Base-by-base conservation (phyloP, 2,329 filamentous ascomycete genomes). In the Apiospora rasikravindrae region DNA sequence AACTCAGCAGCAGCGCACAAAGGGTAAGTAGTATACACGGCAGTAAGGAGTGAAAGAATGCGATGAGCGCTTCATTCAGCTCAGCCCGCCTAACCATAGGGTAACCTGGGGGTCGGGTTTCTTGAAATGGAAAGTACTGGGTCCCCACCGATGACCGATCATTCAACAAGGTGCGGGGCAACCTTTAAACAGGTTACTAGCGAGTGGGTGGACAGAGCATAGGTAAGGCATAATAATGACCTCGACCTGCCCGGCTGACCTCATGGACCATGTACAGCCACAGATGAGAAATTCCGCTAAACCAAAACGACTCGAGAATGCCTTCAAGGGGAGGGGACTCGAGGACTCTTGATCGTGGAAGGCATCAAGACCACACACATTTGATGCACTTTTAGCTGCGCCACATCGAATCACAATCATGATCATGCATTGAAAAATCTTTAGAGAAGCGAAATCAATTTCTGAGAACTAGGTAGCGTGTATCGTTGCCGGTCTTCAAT, bases 391-490 rank as follows among this genome's bases (percentile, higher is more conserved):
- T 4, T n/a, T 6, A 49, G 49, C n/a, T 14, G 26, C 49, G 11
- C 24, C 44, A 24, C 49, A 51, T 51, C 49, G n/a, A 22, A 13
- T 51, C 10, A 51, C 10, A 69, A 4, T 11, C 19, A 47, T 22
- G 24, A 19, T 13, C 42, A 68, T 47, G 33, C 33, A 53, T 1
- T 8, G 29, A 14, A 16, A 16, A 44, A 42, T 22, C 10, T 29
- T 22, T 49, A 29, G 69, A 72, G 29, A 57, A 69, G 44, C 64
- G 61, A 71, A 29, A 67, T 69, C 45, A 53, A 71, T 71, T 73
- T 71, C n/a, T 69, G 44, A 69, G 47, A 71, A 71, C 72, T 71
- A 73, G 69, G 66, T 71, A 71, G 69, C 67, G 57, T 71, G 53
- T 71, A 71, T 73, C 40, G 19, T 66, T 51, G 72, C 69, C 72